Evolutionary conservation across 208 protist species (phyloP), one percentile per base, ranked within the genome.

Genomic region (Leishmania amazonensis): DNA sequence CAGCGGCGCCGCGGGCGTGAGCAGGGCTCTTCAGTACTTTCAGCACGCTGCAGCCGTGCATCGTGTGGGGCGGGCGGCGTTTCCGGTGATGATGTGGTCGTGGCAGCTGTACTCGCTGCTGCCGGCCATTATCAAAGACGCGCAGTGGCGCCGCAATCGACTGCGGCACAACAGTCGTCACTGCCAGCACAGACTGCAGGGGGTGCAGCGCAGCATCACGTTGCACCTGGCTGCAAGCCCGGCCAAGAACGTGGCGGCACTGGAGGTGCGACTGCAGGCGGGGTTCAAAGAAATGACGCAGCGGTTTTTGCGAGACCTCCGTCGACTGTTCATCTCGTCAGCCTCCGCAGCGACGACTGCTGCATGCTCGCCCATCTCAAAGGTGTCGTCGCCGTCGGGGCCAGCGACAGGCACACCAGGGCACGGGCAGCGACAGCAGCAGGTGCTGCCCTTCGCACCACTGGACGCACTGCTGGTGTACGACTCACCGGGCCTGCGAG

Each of bases 21-120:
- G 83, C 42, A 68, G 74, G 24, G 78, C 81, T 28, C 79, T 87
- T 13, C 73, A 82, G 24, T 31, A 67, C 60, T 94, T 97, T 58
- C 88, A 97, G 83, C 80, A 83, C 70, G 83, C 86, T 75, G 74
- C 88, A 28, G 19, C 75, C 13, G 72, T 53, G 4, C 85, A 91
- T 54, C 76, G 87, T 38, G 54, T 90, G 15, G 86, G 86, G 1
- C 75, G 87, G 35, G 62, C 79, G 15, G 88, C 88, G 21, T 60
- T 94, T 40, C 89, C 85, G 42, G 68, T 97, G 45, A 88, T 90
- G 79, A 71, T 88, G 75, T 97, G 92, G 91, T 85, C 87, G 21
- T 83, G 76, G 47, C 92, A 97, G 81, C 74, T 97, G 5, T 21
- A 51, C 21, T 73, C 81, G 47, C 35, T 87, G 68, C 75, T 97